Conservation (phyloP, 139 green algal species). For the Chlamydomonas sphaeroides region DNA sequence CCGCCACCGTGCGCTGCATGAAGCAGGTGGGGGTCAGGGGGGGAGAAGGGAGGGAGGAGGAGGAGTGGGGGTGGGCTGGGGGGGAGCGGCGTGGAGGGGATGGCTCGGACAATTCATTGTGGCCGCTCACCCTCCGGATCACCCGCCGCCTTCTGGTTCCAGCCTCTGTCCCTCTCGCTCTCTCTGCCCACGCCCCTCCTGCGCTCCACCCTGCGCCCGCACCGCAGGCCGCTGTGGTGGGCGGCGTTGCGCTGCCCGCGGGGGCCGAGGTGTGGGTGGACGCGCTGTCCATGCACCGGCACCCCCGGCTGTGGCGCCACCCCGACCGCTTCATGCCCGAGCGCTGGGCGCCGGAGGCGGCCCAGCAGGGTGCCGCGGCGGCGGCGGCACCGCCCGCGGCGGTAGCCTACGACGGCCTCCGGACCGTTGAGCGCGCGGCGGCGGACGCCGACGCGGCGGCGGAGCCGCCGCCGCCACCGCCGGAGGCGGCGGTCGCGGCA, state of each 20-base stretch:
- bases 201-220: too few relatives aligned
- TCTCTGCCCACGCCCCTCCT: too few relatives aligned
- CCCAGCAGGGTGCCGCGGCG: not conserved
- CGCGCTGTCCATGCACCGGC: slow-evolving; percentile 42
- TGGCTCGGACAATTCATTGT: too few relatives aligned
- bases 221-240: not conserved
- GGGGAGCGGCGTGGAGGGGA: too few relatives aligned
- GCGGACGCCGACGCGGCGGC: not conserved
- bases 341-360: slow-evolving; percentile 6
- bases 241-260: not conserved
- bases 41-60: not conserved
- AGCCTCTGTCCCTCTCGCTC: too few relatives aligned
- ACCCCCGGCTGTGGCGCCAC: slow-evolving; percentile 20
- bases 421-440: not conserved
- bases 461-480: not conserved
- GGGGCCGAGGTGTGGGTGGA: slow-evolving; percentile 47
- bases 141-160: too few relatives aligned
- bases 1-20: not conserved
- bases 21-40: not conserved
- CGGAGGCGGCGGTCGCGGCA: not conserved
- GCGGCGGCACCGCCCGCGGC: not conserved
- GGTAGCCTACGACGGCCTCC: not conserved
- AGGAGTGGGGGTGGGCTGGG: not conserved
- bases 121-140: too few relatives aligned
- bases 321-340: slow-evolving; percentile 23